Evolutionary conservation across 1,284 basidiomycete genomes (phyloP), one percentile per base, ranked within the genome.

Genomic region (Mixia osmundae): DNA sequence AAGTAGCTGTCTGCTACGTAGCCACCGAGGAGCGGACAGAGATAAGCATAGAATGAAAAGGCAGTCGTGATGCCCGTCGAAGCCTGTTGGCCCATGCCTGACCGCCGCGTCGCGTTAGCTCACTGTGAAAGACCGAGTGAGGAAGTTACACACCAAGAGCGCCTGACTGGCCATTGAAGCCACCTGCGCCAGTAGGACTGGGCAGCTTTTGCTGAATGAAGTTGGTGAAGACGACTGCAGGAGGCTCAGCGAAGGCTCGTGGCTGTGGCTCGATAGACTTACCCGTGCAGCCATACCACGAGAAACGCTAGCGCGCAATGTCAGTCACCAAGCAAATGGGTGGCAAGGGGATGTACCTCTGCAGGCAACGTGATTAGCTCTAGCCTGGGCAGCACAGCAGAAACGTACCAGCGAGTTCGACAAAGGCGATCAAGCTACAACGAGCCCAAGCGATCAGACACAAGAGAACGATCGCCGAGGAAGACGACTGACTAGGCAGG

Each of bases 31-130:
- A 57, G 39, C 19, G 49, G 54, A 36, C 38, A 47, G 40, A 48
- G 42, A 42, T 50, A 52, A 25, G 54, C 44, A 50, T 45, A 44
- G 33, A 48, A 49, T 28, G 45, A 46, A 29, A 45, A 40, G 36
- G 39, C 47, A 5, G 36, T 38, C 14, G 38, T 44, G 23, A 41
- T 39, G 19, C 47, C 48, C 18, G 38, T 37, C 37, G 39, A 30
- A 4, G 35, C 60, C 65, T 54, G 21, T 68, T 70, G 41, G 50
- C 62, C 74, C 67, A 72, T 34, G 49, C 51, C n/a, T 55, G 47
- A 7, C 52, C 53, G 21, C 54, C 54, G 14, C 47, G 38, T 8
- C 38, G 42, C 11, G 40, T 38, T 41, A 31, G 28, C 24, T 27
- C 19, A 6, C 7, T 16, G 14, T 30, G 14, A 30, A 30, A 16